Conservation (phyloP, 1,139 yeast genomes). For the Barnettozyma hawaiiensis region DNA sequence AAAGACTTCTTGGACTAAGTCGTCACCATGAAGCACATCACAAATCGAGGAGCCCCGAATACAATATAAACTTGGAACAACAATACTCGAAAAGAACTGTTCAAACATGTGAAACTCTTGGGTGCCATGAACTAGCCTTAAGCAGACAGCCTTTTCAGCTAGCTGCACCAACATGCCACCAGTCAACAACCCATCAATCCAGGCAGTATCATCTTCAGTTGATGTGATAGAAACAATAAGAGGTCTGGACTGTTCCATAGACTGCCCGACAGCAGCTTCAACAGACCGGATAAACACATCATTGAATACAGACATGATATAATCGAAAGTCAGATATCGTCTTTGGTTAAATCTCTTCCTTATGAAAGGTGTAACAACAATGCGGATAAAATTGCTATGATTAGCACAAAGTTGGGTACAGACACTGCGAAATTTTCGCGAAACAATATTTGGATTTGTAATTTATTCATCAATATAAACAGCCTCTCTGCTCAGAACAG, state of each 20-base stretch:
- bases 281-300: constrained; percentile 33
- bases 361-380: no score
- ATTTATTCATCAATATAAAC: constrained; percentile 26
- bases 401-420: no score
- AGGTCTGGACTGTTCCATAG: constrained; percentile 34
- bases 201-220: constrained; percentile 17
- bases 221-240: constrained; percentile 37
- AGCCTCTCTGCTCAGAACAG: constrained; percentile 47
- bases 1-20: constrained; percentile 27
- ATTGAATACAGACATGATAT: constrained; percentile 11
- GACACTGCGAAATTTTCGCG: no score
- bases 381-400: no score
- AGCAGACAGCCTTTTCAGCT: constrained; percentile 33
- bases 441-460: background rate
- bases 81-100: constrained; percentile 43
- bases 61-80: constrained; percentile 45
- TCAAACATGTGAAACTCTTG: constrained; percentile 44
- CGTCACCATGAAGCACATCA: constrained; percentile 37
- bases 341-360: background rate
- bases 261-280: constrained; percentile 37
- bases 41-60: constrained; percentile 42
- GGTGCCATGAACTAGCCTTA: constrained; percentile 41
- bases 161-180: constrained; percentile 17
- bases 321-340: background rate
- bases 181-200: constrained; percentile 26